A percentile compares a stretch with the other conserved stretches of the same genome.
Conservation (phyloP, 768 basidiomycete genomes). For the Clavaria fumosa region DNA sequence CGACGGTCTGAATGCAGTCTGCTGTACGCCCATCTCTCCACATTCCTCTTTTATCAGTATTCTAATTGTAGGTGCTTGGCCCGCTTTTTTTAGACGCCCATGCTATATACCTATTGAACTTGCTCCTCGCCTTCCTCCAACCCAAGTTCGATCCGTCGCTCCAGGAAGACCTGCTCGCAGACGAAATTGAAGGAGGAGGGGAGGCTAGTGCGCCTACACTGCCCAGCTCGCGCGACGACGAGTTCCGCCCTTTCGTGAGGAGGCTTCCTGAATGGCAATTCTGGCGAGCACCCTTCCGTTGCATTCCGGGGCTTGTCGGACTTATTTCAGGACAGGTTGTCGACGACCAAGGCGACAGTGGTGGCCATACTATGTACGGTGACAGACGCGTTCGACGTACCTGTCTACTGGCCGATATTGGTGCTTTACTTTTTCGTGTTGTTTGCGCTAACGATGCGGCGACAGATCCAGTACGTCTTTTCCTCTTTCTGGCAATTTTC, state of each 20-base stretch:
- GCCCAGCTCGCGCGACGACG: constrained; percentile 73
- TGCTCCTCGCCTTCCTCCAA: constrained; percentile 93
- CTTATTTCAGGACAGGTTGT: constrained; percentile 44
- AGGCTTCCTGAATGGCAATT: constrained; percentile 95
- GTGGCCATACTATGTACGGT: constrained; percentile 69
- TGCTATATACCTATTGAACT: constrained; percentile 90
- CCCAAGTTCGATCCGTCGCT: constrained; percentile 96
- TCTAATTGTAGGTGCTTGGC: no score
- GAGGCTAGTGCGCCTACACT: constrained; percentile 34
- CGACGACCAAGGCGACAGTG: constrained; percentile 77
- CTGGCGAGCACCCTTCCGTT: constrained; percentile 37
- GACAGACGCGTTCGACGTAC: constrained; percentile 82
- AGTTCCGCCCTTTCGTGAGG: constrained; percentile 94
- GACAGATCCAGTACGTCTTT: constrained; percentile 82
- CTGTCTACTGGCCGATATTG: constrained; percentile 98
- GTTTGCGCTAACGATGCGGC: constrained; percentile 88
- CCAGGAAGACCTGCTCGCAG: constrained; percentile 83
- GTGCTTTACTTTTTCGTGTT: constrained; percentile 94
- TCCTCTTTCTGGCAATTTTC: neutral
- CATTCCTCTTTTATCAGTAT: no score
- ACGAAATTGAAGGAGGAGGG: constrained; percentile 91
- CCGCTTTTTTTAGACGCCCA: constrained; percentile 42
- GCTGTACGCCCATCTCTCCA: no score
- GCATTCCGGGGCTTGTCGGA: constrained; percentile 1
- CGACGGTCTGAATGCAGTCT: no score